phyloP scores from a whole-genome alignment of 306 rosid genomes.

The Cajanus cajan region DNA sequence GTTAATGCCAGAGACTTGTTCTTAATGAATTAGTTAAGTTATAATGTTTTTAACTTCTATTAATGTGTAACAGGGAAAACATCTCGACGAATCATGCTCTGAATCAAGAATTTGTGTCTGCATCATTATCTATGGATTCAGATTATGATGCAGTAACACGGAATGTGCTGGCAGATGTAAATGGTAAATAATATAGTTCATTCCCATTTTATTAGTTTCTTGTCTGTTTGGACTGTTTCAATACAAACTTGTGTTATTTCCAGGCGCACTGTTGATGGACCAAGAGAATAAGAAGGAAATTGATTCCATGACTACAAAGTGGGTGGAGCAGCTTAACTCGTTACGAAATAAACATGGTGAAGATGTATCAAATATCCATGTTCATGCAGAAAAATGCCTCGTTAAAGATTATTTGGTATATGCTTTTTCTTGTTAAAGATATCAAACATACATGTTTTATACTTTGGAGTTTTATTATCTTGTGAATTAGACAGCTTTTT shows the following conservation, averaged over 20 bases:
- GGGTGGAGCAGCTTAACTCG: slow-evolving; percentile 56
- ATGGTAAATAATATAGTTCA: slow-evolving; percentile 47
- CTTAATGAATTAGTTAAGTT: background rate
- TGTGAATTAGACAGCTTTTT: background rate
- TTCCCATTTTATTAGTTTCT: background rate
- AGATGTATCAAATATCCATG: slow-evolving; percentile 50
- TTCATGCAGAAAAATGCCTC: slow-evolving; percentile 63
- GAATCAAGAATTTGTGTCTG: slow-evolving; percentile 50
- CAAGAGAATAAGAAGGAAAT: slow-evolving; percentile 64
- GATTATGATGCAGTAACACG: slow-evolving; percentile 47
- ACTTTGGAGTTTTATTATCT: background rate
- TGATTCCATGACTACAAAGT: slow-evolving; percentile 50
- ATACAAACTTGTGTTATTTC: background rate
- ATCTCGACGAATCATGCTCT: slow-evolving; percentile 45
- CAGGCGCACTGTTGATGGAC: slow-evolving; percentile 69
- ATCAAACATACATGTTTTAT: too few relatives aligned
- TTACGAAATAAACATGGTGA: slow-evolving; percentile 57
- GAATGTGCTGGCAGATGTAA: slow-evolving; percentile 49
- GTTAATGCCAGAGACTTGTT: background rate
- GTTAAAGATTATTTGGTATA: slow-evolving; percentile 72
- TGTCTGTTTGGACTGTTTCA: slow-evolving; percentile 8
- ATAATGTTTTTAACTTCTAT: background rate
- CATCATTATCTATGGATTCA: slow-evolving; percentile 48
- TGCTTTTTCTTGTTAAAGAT: background rate
- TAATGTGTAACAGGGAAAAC: slow-evolving; percentile 49